Base-by-base conservation (phyloP, 495 filamentous ascomycete species). In the Penicillium desertorum region DNA sequence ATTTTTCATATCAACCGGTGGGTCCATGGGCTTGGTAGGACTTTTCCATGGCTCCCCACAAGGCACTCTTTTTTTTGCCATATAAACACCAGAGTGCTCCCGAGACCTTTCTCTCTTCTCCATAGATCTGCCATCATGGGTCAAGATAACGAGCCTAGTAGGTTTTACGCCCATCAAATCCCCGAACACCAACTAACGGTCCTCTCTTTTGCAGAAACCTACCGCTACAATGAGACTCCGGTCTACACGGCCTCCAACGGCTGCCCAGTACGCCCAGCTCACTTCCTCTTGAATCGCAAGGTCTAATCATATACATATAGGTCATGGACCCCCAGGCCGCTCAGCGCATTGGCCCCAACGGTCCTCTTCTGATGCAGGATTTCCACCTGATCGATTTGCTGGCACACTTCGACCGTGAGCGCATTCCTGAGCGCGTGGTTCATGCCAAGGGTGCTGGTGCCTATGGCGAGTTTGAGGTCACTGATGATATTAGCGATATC, bases 381-480 rank as follows among this genome's bases (percentile, higher is more conserved):
- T 85, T 85, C 62, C 81, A 85, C 62, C 63, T 85, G 61, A 82
- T 85, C 58, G 84, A 87, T 62, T 78, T 87, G 16, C 75, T 90
- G 32, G 85, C 86, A 8, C 86, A 89, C 68, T 89, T 90, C 63
- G 81, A 84, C 65, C 77, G 83, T 37, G 85, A 88, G 67, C 78
- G 85, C 16, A 85, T 88, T 36, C 84, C 86, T 1, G 86, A 89
- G 71, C 80, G 86, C 44, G 87, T 91, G 46, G 90, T 92, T 32
- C 90, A 94, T 54, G 89, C 89, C 36, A 89, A 90, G 66, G 90
- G 90, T 53, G 86, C 86, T 54, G 89, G 88, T 29, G 90, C 90
- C 49, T 89, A 88, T 63, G 89, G 89, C 49, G 81, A 83, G 56
- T 91, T 90, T 69, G 86, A 86, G 57, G 82, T 87, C 39, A 90